Evolutionary conservation across 2,329 filamentous ascomycete genomes (phyloP).

Genomic region (Ophiostoma sp.): DNA sequence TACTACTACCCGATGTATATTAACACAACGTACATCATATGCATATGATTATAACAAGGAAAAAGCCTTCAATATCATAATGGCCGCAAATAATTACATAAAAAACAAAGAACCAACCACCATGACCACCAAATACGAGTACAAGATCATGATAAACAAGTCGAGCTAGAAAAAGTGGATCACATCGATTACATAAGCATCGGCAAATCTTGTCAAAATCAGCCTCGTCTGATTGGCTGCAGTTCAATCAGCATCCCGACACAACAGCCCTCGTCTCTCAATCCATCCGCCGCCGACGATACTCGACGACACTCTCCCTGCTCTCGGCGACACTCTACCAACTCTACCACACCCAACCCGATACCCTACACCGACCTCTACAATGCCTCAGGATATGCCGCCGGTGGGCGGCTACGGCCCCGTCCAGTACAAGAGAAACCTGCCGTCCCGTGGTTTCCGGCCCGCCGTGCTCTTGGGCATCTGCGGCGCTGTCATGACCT

Average conservation of each 20-base stretch:
- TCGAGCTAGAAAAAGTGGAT: background rate
- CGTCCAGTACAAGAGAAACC: slow-evolving; percentile 95
- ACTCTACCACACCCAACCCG: background rate
- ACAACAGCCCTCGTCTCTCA: background rate
- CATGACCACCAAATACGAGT: too few relatives aligned
- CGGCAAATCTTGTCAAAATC: slow-evolving; percentile 13
- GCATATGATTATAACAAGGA: too few relatives aligned
- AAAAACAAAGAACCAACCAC: too few relatives aligned
- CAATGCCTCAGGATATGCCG: slow-evolving; percentile 96
- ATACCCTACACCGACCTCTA: slow-evolving; percentile 34
- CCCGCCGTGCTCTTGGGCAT: slow-evolving; percentile 72
- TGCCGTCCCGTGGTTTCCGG: slow-evolving; percentile 85
- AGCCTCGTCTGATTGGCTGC: slow-evolving; percentile 6
- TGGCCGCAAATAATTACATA: too few relatives aligned
- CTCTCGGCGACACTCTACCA: background rate
- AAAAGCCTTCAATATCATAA: too few relatives aligned
- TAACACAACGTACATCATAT: too few relatives aligned
- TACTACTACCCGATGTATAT: too few relatives aligned
- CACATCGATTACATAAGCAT: background rate
- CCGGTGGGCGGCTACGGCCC: slow-evolving; percentile 89
- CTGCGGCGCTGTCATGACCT: slow-evolving; percentile 73
- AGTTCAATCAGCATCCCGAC: background rate
- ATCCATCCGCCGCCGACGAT: background rate
- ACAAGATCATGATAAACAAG: too few relatives aligned
- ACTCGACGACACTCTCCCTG: background rate